These are phyloP conservation scores for Cystobasidium pallidum DNA, from an alignment of 1,284 basidiomycete species.

Conservation along the genomic window DNA sequence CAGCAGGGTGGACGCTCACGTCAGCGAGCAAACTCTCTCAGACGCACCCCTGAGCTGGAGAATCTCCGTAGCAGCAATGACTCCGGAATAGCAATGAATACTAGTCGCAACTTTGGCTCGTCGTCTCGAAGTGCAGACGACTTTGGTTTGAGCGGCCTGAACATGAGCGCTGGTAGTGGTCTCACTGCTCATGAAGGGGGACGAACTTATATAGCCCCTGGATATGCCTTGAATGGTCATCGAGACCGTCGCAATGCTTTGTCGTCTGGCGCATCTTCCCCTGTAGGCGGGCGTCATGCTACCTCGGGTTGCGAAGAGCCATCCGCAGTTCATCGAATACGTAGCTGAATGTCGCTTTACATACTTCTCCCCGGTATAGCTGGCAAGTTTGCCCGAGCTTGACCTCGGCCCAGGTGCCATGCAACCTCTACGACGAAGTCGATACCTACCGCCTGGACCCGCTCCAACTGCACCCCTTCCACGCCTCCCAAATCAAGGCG, in stretches of 20 bases:
- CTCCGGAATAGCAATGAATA: not conserved
- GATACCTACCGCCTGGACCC: not conserved
- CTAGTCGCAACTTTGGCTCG: not conserved
- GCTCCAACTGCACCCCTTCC: constrained; percentile 4
- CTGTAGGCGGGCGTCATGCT: no score
- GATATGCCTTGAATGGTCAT: not conserved
- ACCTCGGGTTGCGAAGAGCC: no score
- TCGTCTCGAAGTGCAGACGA: not conserved
- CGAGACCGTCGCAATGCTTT: not conserved
- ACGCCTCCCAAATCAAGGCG: not conserved
- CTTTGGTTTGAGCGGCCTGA: not conserved
- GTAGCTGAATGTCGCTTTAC: not conserved
- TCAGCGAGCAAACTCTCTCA: not conserved
- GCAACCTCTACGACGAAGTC: not conserved
- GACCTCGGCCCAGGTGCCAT: not conserved
- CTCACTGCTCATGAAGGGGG: not conserved
- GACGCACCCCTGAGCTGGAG: constrained; percentile 3
- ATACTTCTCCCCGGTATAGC: not conserved
- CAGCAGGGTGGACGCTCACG: not conserved
- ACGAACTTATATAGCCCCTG: not conserved
- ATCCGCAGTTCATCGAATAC: not conserved
- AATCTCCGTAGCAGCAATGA: constrained; percentile 7
- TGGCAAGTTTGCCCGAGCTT: not conserved
- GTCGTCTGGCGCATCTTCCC: not conserved
- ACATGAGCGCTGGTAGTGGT: not conserved